Conservation (phyloP, 2,329 filamentous ascomycete species). For the Helminthosporium solani region DNA sequence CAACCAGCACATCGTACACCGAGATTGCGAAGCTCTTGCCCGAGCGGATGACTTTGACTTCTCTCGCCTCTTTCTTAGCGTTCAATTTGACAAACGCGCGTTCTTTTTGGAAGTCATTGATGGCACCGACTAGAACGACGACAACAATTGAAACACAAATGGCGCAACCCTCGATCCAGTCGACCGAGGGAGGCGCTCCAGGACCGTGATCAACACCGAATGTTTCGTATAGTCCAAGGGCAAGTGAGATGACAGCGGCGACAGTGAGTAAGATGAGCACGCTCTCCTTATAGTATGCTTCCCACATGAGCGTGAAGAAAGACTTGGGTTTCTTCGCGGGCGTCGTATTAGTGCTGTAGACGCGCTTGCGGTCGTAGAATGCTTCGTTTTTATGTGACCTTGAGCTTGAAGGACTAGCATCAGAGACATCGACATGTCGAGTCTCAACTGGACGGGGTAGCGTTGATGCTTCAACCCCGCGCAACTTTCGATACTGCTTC, state of each 20-base stretch:
- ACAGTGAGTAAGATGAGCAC: constrained; percentile 67
- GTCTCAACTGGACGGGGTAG: constrained; percentile 15
- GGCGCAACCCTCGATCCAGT: constrained; percentile 42
- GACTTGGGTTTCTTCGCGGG: constrained; percentile 63
- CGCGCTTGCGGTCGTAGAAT: constrained; percentile 56
- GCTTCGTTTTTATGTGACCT: constrained; percentile 15
- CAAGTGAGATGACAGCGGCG: constrained; percentile 69
- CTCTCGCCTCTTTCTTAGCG: constrained; percentile 38
- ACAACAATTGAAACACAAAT: constrained; percentile 42
- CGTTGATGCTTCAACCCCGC: constrained; percentile 11
- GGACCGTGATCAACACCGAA: constrained; percentile 48
- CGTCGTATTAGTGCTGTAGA: constrained; percentile 62
- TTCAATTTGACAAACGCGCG: constrained; percentile 38
- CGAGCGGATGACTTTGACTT: constrained; percentile 54
- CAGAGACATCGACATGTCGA: constrained; percentile 13
- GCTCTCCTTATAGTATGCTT: constrained; percentile 71
- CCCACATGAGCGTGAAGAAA: constrained; percentile 62
- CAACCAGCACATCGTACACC: constrained; percentile 66
- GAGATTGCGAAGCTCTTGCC: constrained; percentile 64
- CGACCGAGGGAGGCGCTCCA: constrained; percentile 45
- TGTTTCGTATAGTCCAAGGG: constrained; percentile 67
- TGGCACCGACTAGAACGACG: constrained; percentile 39
- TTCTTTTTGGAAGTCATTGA: constrained; percentile 43
- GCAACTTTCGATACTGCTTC: constrained; percentile 28
- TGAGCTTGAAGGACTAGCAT: constrained; percentile 8